These are phyloP conservation scores for Talaromyces wortmannii DNA, from an alignment of 495 filamentous ascomycete genomes.

Conservation along the genomic window DNA sequence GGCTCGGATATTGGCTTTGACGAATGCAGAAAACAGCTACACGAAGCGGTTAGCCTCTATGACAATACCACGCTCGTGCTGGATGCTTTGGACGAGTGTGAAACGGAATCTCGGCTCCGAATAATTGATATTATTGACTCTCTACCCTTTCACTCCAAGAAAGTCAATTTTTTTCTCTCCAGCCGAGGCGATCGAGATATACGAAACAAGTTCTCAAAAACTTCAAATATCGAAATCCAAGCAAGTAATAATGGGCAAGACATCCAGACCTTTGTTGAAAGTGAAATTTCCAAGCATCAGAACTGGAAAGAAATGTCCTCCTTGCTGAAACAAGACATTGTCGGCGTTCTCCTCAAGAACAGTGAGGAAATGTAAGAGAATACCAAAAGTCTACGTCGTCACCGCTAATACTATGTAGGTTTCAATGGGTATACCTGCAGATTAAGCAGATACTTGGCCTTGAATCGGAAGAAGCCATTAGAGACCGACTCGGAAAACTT, in stretches of 20 bases:
- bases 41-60: conserved; percentile 7
- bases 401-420: conserved; percentile 10
- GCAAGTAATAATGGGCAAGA: conserved; percentile 21
- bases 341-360: conserved; percentile 2
- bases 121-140: conserved; percentile 23
- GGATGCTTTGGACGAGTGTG: conserved; percentile 41
- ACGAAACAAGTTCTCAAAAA: conserved; percentile 9
- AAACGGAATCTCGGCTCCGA: conserved; percentile 15
- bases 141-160: conserved; percentile 15
- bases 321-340: conserved; percentile 9
- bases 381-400: background rate
- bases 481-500: conserved; percentile 21
- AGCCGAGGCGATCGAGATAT: conserved; percentile 33
- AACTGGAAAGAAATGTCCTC: conserved; percentile 4
- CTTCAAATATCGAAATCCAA: conserved; percentile 24
- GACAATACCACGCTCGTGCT: conserved; percentile 26
- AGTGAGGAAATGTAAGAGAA: conserved; percentile 9
- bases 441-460: conserved; percentile 20
- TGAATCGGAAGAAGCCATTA: conserved; percentile 9
- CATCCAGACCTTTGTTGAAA: conserved; percentile 19
- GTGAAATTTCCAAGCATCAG: conserved; percentile 15
- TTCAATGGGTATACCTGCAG: conserved; percentile 29
- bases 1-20: conserved; percentile 11
- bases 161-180: conserved; percentile 39
- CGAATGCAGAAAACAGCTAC: conserved; percentile 17